Base-by-base conservation (phyloP, 1,284 basidiomycete genomes). In the Tilletiaria anomala region DNA sequence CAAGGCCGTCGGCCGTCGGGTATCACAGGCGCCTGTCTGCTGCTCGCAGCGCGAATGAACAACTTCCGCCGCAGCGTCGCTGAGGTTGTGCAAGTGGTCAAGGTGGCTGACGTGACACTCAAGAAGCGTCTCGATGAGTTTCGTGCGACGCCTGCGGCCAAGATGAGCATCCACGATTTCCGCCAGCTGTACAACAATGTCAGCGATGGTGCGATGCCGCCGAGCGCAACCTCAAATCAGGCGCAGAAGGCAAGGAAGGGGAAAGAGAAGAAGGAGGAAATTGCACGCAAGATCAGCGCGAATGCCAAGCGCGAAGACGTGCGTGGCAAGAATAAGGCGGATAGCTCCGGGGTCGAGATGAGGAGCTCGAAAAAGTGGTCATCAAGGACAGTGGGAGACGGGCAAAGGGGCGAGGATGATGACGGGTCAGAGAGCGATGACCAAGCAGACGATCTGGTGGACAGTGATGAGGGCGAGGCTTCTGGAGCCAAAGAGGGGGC, bases 31-130 rank as follows among this genome's bases (percentile, higher is more conserved):
- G 93, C 93, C 0, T 87, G 85, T 24, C 75, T 97, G 12, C 75
- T 97, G 29, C 77, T 99, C 15, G 93, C 93, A 0, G 91, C 88
- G 22, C 79, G 93, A 16, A 97, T 99, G 93, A 94, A 93, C 70
- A 88, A 94, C 66, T 97, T 93, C 63, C 73, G 89, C 29, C 75
- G 93, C 34, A 84, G 80, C 17, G 75, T 96, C 2, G 83, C 89
- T 60, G 93, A 99, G 69, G 82, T 99, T 40, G 88, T 96, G 10
- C 67, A 69, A 33, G 88, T 97, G 6, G 93, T 97, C 56, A 97
- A 97, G 71, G 94, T 96, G 51, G 87, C 89, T 19, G 88, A 96
- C 54, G 80, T 80, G 5, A 97, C 93, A 3, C 72, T 99, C 42
- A 80, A 82, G 69, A 91, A 91, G 68, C 77, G 93, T 14, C 72